Evolutionary conservation across 2,329 filamentous ascomycete species (phyloP).

Genomic region (Coniochaeta hoffmannii): DNA sequence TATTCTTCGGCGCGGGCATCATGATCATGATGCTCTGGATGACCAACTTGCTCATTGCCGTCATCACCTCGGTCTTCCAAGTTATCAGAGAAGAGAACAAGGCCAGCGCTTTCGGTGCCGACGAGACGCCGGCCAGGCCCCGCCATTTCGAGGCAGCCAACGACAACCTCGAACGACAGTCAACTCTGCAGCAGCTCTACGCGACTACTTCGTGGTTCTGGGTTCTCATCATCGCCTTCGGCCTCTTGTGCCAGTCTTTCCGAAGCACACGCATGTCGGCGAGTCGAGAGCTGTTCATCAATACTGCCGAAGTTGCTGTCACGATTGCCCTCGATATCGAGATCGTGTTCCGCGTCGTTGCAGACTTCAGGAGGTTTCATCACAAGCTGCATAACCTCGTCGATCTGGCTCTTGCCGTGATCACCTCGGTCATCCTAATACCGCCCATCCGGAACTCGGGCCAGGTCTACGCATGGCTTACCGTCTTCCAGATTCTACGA

Average conservation of each 20-base stretch:
- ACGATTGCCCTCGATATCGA: slow-evolving; percentile 75
- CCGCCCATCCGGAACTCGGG: slow-evolving; percentile 69
- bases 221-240: slow-evolving; percentile 73
- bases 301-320: slow-evolving; percentile 64
- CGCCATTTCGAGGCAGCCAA: slow-evolving; percentile 24
- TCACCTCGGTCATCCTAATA: slow-evolving; percentile 79
- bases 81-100: slow-evolving; percentile 96
- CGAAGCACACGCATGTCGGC: slow-evolving; percentile 70
- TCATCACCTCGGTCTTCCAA: slow-evolving; percentile 97
- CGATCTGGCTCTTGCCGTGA: slow-evolving; percentile 71
- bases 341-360: slow-evolving; percentile 69
- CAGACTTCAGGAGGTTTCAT: slow-evolving; percentile 78
- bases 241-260: slow-evolving; percentile 69
- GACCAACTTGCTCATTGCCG: slow-evolving; percentile 87
- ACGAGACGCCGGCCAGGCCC: slow-evolving; percentile 42
- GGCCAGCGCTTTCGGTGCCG: slow-evolving; percentile 82
- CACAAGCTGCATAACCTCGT: slow-evolving; percentile 66
- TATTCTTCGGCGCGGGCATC: slow-evolving; percentile 69
- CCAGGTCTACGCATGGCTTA: slow-evolving; percentile 76
- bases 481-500: slow-evolving; percentile 86
- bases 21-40: slow-evolving; percentile 95
- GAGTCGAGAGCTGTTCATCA: slow-evolving; percentile 55
- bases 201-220: slow-evolving; percentile 69
- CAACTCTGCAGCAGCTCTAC: slow-evolving; percentile 61
- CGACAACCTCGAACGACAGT: slow-evolving; percentile 31